These are phyloP conservation scores for Alternaria alternata DNA, from an alignment of 2,329 filamentous ascomycete genomes.

Conservation along the genomic window DNA sequence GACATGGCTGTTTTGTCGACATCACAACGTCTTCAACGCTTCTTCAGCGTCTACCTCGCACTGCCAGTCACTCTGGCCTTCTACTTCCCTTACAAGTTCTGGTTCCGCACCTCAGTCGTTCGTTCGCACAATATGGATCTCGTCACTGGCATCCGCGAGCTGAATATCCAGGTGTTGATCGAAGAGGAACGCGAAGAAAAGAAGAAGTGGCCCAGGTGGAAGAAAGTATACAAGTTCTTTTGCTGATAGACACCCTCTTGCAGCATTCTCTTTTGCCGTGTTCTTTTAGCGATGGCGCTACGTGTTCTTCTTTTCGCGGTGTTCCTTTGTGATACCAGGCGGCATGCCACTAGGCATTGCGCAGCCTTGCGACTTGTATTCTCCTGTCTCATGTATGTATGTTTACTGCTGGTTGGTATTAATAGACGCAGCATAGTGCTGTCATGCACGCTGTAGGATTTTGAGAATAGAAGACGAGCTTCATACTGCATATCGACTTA, in stretches of 20 bases:
- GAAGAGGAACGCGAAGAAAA: constrained; percentile 81
- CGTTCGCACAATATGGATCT: constrained; percentile 81
- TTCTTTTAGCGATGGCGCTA: constrained; percentile 23
- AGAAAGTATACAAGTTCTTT: constrained; percentile 59
- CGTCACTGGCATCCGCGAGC: constrained; percentile 81
- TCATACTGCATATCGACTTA: not conserved
- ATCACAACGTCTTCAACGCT: constrained; percentile 64
- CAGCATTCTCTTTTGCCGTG: not conserved
- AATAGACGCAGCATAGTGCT: not conserved
- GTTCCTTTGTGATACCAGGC: constrained; percentile 43
- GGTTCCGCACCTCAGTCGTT: constrained; percentile 73
- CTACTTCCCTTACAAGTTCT: constrained; percentile 79
- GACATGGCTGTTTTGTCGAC: constrained; percentile 59
- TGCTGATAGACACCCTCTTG: constrained; percentile 42
- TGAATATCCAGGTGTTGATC: constrained; percentile 80
- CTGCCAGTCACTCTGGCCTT: constrained; percentile 72
- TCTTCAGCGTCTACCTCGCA: constrained; percentile 77
- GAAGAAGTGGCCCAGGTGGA: constrained; percentile 60
- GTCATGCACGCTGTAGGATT: not conserved
- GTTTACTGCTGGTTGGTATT: constrained; percentile 7
- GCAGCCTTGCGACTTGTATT: constrained; percentile 33
- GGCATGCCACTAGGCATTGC: constrained; percentile 36
- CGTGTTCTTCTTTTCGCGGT: constrained; percentile 23
- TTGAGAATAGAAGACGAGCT: not conserved
- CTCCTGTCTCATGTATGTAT: constrained; percentile 17